These are phyloP conservation scores for Pleurostoma richardsiae DNA, from an alignment of 2,329 filamentous ascomycete species.

Conservation along the genomic window DNA sequence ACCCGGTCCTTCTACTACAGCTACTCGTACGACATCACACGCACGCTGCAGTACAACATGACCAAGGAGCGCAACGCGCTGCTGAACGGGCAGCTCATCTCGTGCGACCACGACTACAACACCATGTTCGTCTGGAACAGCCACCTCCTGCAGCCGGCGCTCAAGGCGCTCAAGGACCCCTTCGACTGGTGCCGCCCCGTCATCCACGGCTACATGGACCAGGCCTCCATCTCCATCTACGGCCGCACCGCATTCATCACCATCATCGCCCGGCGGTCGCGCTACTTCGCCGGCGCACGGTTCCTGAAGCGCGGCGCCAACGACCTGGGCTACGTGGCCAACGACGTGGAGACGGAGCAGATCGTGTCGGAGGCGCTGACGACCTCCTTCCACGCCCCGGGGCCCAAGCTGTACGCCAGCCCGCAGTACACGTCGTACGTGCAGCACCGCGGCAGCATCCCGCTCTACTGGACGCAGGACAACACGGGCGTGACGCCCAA, in stretches of 20 bases:
- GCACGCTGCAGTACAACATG: slow-evolving; percentile 89
- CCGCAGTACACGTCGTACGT: slow-evolving; percentile 94
- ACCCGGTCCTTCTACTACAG: slow-evolving; percentile 96
- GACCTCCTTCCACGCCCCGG: slow-evolving; percentile 92
- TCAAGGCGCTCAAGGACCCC: slow-evolving; percentile 65
- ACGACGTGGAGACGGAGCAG: slow-evolving; percentile 98
- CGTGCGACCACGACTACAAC: slow-evolving; percentile 65
- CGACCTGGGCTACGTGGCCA: slow-evolving; percentile 91
- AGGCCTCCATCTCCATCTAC: slow-evolving; percentile 79
- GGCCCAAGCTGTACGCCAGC: slow-evolving; percentile 77
- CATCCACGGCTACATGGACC: slow-evolving; percentile 94
- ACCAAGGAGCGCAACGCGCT: slow-evolving; percentile 70
- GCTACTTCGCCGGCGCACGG: slow-evolving; percentile 88
- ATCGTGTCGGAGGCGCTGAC: slow-evolving; percentile 93
- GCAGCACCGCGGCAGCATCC: slow-evolving; percentile 94
- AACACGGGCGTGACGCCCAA: slow-evolving; percentile 93
- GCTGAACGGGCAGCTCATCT: slow-evolving; percentile 55
- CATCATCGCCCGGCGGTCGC: slow-evolving; percentile 85
- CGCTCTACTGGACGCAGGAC: slow-evolving; percentile 95
- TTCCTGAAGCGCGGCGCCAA: slow-evolving; percentile 95
- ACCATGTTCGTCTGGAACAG: slow-evolving; percentile 99
- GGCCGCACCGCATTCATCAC: slow-evolving; percentile 87
- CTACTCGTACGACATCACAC: slow-evolving; percentile 94
- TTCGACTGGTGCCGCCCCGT: slow-evolving; percentile 97
- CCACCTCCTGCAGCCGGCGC: slow-evolving; percentile 75